Conservation (phyloP, 192 early-diverging fungal genomes). For the Rhizoclosmatium globosum region DNA sequence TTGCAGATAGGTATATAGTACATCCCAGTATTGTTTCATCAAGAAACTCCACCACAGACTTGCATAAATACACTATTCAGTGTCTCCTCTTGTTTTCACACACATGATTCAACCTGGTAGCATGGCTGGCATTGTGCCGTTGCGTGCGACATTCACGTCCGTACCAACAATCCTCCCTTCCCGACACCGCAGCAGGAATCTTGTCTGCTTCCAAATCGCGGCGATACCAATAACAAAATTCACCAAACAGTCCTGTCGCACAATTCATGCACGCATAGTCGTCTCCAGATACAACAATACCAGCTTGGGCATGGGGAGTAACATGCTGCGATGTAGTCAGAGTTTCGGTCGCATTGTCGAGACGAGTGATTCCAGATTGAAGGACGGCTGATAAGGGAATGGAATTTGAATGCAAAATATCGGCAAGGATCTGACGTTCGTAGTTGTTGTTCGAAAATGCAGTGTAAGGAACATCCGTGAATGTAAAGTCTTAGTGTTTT, state of each 20-base stretch:
- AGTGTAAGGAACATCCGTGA: constrained; percentile 7
- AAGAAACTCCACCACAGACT: too few species aligned
- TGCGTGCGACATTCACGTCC: constrained; percentile 46
- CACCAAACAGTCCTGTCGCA: constrained; percentile 32
- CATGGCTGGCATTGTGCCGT: constrained; percentile 36
- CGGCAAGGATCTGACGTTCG: constrained; percentile 12
- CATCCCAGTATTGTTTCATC: too few species aligned
- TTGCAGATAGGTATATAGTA: too few species aligned
- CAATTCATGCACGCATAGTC: constrained; percentile 31
- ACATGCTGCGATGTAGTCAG: too few species aligned
- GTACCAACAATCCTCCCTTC: constrained; percentile 46
- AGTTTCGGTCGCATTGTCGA: too few species aligned
- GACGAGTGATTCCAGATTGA: background rate
- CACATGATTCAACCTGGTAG: constrained; percentile 44
- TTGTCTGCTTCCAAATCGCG: constrained; percentile 25
- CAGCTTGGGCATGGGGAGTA: background rate
- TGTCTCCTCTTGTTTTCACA: constrained; percentile 30
- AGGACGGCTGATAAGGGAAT: background rate
- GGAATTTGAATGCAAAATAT: background rate
- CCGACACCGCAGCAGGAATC: constrained; percentile 2
- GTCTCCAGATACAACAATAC: constrained; percentile 7
- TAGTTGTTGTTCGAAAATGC: constrained; percentile 8
- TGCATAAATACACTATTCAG: background rate
- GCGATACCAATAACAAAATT: constrained; percentile 40
- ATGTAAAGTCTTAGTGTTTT: constrained; percentile 23